phyloP scores from a whole-genome alignment of 305 asterid genomes.

The Fraxinus dipetala region DNA sequence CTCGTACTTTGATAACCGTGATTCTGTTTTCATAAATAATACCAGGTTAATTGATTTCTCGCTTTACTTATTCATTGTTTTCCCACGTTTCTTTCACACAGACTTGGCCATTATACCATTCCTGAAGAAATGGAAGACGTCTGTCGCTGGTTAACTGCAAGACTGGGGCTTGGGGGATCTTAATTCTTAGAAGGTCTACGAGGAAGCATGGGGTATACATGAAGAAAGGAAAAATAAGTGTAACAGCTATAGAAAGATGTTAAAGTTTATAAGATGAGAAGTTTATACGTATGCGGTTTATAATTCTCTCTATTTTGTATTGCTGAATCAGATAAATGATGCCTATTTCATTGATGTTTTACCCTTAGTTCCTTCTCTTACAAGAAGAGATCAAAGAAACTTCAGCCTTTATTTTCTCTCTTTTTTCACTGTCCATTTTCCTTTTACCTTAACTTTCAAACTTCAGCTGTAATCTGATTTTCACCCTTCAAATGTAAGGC shows the following conservation, averaged over 20 bases:
- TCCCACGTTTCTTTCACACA: conserved; percentile 17
- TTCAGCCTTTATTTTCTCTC: neutral
- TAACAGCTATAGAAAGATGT: neutral
- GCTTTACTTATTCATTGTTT: neutral
- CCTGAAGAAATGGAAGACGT: conserved; percentile 56
- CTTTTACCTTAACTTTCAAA: neutral
- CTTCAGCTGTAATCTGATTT: neutral
- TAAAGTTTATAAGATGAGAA: conserved; percentile 4
- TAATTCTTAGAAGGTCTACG: neutral
- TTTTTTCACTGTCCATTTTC: neutral
- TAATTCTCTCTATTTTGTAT: neutral
- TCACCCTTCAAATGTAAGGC: neutral
- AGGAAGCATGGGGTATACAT: conserved; percentile 13
- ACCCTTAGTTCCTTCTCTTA: neutral
- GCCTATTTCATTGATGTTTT: neutral
- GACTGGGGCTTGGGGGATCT: conserved; percentile 45
- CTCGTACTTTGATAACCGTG: neutral
- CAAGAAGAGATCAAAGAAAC: neutral
- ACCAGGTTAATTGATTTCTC: neutral
- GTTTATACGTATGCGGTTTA: neutral
- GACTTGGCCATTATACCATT: conserved; percentile 66
- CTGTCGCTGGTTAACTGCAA: conserved; percentile 53
- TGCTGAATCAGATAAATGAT: neutral
- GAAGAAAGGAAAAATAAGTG: neutral
- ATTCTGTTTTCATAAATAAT: neutral